Conservation (phyloP, 148 eudicot species). For the Pharnaceum exiguum region DNA sequence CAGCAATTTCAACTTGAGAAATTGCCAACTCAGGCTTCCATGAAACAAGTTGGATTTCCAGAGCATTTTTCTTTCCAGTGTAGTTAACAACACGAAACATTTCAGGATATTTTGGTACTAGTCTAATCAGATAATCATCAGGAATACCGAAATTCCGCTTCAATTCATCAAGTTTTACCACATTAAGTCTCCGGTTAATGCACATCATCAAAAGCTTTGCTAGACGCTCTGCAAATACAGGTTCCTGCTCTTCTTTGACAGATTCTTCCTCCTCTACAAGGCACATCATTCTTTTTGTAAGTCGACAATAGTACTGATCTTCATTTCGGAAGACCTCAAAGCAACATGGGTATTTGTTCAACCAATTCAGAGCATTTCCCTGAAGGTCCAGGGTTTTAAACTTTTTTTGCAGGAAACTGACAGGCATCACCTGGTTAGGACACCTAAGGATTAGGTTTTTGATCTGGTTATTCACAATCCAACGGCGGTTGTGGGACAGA, state of each 20-base stretch:
- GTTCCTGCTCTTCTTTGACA: slow-evolving; percentile 57
- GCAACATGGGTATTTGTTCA: slow-evolving; percentile 95
- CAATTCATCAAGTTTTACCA: slow-evolving; percentile 64
- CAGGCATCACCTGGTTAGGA: slow-evolving; percentile 58
- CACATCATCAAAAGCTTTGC: slow-evolving; percentile 85
- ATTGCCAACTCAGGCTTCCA: slow-evolving; percentile 66
- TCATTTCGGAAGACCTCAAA: slow-evolving; percentile 59
- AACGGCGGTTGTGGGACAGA: slow-evolving; percentile 71
- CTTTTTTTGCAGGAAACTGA: slow-evolving; percentile 76
- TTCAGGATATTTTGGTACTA: slow-evolving; percentile 72
- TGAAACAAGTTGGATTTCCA: slow-evolving; percentile 81
- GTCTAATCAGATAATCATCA: slow-evolving; percentile 79
- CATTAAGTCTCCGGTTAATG: slow-evolving; percentile 62
- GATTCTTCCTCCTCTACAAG: slow-evolving; percentile 78
- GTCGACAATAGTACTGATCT: slow-evolving; percentile 48
- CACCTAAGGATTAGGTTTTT: slow-evolving; percentile 72
- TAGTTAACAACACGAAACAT: slow-evolving; percentile 73
- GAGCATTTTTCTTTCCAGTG: slow-evolving; percentile 68
- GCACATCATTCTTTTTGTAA: slow-evolving; percentile 73
- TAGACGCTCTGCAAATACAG: slow-evolving; percentile 53
- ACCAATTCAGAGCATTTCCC: slow-evolving; percentile 89
- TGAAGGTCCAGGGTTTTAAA: slow-evolving; percentile 88
- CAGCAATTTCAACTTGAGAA: slow-evolving; percentile 54
- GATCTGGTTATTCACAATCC: slow-evolving; percentile 92
- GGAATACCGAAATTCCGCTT: slow-evolving; percentile 82